Evolutionary conservation across 345 rosid genomes (phyloP).

Genomic region (Anastatica hierochuntica): DNA sequence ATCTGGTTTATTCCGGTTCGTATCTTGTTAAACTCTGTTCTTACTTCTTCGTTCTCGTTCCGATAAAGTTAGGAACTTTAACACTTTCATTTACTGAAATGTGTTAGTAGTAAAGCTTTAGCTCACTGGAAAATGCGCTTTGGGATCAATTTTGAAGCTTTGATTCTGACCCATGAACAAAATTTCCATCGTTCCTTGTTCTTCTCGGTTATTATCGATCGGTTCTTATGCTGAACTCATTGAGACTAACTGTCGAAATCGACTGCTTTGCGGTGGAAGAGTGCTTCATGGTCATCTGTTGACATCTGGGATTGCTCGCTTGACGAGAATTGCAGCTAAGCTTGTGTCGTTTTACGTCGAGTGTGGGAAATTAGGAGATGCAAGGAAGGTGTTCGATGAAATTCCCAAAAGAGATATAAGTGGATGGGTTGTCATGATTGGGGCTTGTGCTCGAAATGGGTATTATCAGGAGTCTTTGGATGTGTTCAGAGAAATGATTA

Average conservation of each 20-base stretch:
- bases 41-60: not conserved
- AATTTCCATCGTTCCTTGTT: conserved; percentile 18
- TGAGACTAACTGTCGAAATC: conserved; percentile 27
- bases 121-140: conserved; percentile 6
- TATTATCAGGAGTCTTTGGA: conserved; percentile 37
- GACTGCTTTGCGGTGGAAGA: conserved; percentile 31
- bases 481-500: conserved; percentile 42
- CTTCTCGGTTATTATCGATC: conserved; percentile 26
- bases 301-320: conserved; percentile 28
- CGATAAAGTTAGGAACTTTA: not conserved
- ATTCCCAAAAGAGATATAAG: conserved; percentile 40
- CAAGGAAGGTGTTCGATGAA: conserved; percentile 62
- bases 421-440: conserved; percentile 44
- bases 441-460: conserved; percentile 51
- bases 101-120: not conserved
- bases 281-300: conserved; percentile 50
- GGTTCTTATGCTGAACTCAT: conserved; percentile 31
- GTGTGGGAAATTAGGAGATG: conserved; percentile 31
- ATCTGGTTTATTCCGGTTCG: not conserved
- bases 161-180: conserved; percentile 4
- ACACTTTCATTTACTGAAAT: not conserved
- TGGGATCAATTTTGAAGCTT: conserved; percentile 8
- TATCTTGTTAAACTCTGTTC: not conserved
- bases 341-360: conserved; percentile 40
- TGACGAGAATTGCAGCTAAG: conserved; percentile 38